phyloP scores from a whole-genome alignment of 768 basidiomycete species.

The Phanerochaete sordida region DNA sequence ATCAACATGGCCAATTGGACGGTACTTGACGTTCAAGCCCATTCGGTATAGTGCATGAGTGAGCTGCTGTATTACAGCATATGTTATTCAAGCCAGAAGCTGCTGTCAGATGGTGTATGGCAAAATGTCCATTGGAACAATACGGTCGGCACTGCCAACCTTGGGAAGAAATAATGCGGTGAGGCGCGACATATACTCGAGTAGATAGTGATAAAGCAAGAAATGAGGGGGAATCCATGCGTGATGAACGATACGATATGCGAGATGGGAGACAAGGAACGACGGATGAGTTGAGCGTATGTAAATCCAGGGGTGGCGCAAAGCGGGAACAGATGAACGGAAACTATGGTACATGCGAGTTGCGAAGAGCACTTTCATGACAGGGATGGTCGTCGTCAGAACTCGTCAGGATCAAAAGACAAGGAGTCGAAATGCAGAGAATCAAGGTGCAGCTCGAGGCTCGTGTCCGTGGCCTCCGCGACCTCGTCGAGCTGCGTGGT shows the following conservation, averaged over 20 bases:
- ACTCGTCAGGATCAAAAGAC: conserved; percentile 62
- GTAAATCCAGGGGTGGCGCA: neutral
- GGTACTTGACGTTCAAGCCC: too few relatives aligned
- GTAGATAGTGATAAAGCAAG: too few relatives aligned
- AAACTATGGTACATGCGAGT: neutral
- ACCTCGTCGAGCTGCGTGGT: neutral
- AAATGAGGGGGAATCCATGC: too few relatives aligned
- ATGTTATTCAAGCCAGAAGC: too few relatives aligned
- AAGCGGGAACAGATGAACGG: neutral
- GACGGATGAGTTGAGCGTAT: too few relatives aligned
- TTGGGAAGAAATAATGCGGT: neutral
- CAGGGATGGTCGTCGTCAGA: neutral
- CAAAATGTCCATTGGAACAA: neutral
- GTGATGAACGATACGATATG: too few relatives aligned
- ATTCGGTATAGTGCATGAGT: too few relatives aligned
- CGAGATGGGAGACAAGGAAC: too few relatives aligned
- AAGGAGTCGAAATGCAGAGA: conserved; percentile 71
- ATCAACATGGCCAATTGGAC: too few relatives aligned
- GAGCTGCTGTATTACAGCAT: too few relatives aligned
- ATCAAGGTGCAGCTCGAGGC: conserved; percentile 65
- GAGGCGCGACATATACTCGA: too few relatives aligned
- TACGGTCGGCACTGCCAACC: neutral
- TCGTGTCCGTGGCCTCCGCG: conserved; percentile 31
- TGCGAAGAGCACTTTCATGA: neutral
- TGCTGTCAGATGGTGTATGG: neutral